These are phyloP conservation scores for Xenoacremonium recifei DNA, from an alignment of 2,329 filamentous ascomycete species.

Conservation along the genomic window DNA sequence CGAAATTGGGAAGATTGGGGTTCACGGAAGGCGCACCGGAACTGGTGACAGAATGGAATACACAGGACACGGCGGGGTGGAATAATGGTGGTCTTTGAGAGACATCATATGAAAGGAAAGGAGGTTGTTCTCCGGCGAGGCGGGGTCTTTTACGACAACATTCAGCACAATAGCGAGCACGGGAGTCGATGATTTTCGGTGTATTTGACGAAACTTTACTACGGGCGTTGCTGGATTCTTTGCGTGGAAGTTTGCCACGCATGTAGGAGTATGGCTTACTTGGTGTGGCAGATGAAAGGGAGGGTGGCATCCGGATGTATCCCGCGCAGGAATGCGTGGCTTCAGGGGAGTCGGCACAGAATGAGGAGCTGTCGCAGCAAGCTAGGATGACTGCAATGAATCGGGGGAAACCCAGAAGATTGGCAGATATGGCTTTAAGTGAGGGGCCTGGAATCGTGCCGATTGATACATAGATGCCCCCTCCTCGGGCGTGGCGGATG, in stretches of 20 bases:
- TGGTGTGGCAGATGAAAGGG: too few relatives aligned
- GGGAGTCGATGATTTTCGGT: conserved; percentile 15
- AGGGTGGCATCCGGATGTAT: too few relatives aligned
- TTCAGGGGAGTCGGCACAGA: not conserved
- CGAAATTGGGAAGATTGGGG: conserved; percentile 5
- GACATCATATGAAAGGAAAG: not conserved
- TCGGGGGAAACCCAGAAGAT: not conserved
- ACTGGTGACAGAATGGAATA: conserved; percentile 7
- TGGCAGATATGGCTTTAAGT: not conserved
- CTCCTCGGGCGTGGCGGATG: not conserved
- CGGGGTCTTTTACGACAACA: conserved; percentile 12
- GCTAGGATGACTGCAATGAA: not conserved
- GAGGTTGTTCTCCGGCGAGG: not conserved
- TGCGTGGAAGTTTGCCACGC: conserved; percentile 11
- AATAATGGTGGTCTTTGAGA: not conserved
- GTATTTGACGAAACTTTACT: conserved; percentile 6
- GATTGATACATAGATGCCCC: conserved; percentile 5
- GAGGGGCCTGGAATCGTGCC: too few relatives aligned
- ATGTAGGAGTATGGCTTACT: conserved; percentile 12
- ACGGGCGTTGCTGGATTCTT: conserved; percentile 18
- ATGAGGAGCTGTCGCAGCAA: not conserved
- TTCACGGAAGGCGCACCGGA: conserved; percentile 13
- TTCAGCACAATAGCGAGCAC: conserved; percentile 17
- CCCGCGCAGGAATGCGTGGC: too few relatives aligned
- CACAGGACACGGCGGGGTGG: conserved; percentile 7